Percentiles rank a stretch among this genome's conserved stretches.
Evolutionary conservation across 208 protist species (phyloP).

Genomic region (Leishmania guyanensis): DNA sequence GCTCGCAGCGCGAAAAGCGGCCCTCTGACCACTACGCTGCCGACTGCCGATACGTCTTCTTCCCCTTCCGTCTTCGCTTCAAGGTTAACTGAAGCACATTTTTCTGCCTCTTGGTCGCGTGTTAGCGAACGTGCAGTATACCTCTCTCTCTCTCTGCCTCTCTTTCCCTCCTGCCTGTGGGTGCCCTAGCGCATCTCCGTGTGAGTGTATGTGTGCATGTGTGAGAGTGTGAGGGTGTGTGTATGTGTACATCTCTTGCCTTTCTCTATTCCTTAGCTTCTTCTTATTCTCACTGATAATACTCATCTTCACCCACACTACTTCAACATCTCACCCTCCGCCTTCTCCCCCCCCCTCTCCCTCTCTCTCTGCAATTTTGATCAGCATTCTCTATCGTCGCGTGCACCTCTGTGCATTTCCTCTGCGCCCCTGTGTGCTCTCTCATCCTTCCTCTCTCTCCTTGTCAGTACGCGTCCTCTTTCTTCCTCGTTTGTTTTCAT

Average conservation of each 20-base stretch:
- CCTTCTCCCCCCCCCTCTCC: neutral
- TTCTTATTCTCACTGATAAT: neutral
- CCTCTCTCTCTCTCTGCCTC: neutral
- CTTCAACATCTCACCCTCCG: neutral
- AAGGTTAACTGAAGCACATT: neutral
- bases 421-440: neutral
- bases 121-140: neutral
- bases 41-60: neutral
- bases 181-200: neutral
- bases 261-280: neutral
- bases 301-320: neutral
- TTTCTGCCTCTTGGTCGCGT: neutral
- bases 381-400: too few species aligned
- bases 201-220: neutral
- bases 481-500: neutral
- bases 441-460: neutral
- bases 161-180: neutral
- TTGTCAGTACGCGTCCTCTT: neutral
- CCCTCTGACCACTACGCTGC: neutral
- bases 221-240: neutral
- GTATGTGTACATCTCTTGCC: neutral
- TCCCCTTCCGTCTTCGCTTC: neutral
- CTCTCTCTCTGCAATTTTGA: neutral
- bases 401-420: neutral
- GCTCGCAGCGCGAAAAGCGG: neutral